Base-by-base conservation (phyloP, 345 rosid species). In the Aquilaria yunnanensis region DNA sequence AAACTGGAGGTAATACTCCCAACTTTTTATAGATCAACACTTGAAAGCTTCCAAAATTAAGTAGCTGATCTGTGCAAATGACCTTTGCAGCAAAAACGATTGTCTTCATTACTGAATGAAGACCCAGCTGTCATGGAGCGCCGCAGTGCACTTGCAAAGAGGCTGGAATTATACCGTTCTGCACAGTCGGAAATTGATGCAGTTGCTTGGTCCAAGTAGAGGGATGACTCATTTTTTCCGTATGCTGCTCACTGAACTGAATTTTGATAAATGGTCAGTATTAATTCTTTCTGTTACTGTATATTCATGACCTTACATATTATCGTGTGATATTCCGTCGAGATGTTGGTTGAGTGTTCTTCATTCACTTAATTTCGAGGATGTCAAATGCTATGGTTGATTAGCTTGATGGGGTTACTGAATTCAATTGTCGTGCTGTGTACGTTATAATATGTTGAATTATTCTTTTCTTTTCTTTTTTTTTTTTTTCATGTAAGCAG, bases 111-210 rank as follows among this genome's bases (percentile, higher is more conserved):
- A 9, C 74, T 95, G 80, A 95, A 95, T 4, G 99, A 95, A 74
- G 99, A 95, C 70, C 97, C 99, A 1, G 99, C 96, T 2, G 73
- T 95, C 61, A 91, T 95, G 99, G 97, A 95, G 78, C 92, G 96
- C 56, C 81, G 99, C 0, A 63, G 84, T 47, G 87, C 79, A 50
- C 93, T 95, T 29, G 85, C 96, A 0, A 91, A 91, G 86, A 76
- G 97, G 67, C 74, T 95, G 54, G 99, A 95, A 78, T 71, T 95
- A 60, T 95, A 95, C 85, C 78, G 91, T 72, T 83, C 84, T 29
- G 99, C 99, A 12, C 97, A 95, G 70, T 79, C 90, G 1, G 99
- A 91, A 50, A 87, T 95, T 1, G 99, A 95, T 12, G 72, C 88
- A 1, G 99, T 81, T 12, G 96, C 99, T 60, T 95, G 99, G 99